Conservation (phyloP, 2,329 filamentous ascomycete genomes). For the Aspergillus flavus region DNA sequence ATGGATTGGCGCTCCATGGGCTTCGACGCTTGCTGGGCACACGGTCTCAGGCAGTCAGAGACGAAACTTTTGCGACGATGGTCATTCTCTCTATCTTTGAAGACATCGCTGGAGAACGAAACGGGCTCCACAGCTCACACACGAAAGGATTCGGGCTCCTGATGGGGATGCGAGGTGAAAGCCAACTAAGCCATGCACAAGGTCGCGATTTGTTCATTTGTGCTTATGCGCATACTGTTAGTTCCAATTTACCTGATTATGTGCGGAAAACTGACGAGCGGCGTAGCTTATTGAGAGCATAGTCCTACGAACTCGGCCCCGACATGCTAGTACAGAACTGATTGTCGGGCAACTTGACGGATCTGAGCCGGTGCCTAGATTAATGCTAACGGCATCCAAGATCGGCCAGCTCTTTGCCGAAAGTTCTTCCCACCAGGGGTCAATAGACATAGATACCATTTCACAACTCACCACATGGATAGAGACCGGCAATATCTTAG, state of each 20-base stretch:
- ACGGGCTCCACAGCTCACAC: constrained; percentile 39
- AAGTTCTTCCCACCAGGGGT: constrained; percentile 20
- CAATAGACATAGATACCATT: constrained; percentile 18
- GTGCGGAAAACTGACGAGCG: constrained; percentile 7
- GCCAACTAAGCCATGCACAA: constrained; percentile 31
- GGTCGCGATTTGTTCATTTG: constrained; percentile 41
- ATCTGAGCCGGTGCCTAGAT: constrained; percentile 34
- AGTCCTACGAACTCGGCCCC: constrained; percentile 34
- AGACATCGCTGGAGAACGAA: constrained; percentile 41
- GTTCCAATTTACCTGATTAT: constrained; percentile 7
- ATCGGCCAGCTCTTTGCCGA: constrained; percentile 33
- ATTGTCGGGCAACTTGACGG: constrained; percentile 28
- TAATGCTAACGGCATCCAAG: constrained; percentile 35
- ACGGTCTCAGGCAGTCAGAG: constrained; percentile 34
- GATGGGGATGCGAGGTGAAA: constrained; percentile 36
- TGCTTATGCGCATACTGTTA: constrained; percentile 40
- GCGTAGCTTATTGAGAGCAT: constrained; percentile 38
- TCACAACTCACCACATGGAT: constrained; percentile 29
- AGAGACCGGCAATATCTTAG: constrained; percentile 23
- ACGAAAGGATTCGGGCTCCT: constrained; percentile 39
- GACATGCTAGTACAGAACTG: constrained; percentile 31
- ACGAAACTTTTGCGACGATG: constrained; percentile 42
- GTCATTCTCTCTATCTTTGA: constrained; percentile 42
- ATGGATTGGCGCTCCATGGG: constrained; percentile 35
- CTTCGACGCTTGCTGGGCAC: constrained; percentile 33